phyloP scores from a whole-genome alignment of 768 basidiomycete species.

The Rhodotorula babjevae region DNA sequence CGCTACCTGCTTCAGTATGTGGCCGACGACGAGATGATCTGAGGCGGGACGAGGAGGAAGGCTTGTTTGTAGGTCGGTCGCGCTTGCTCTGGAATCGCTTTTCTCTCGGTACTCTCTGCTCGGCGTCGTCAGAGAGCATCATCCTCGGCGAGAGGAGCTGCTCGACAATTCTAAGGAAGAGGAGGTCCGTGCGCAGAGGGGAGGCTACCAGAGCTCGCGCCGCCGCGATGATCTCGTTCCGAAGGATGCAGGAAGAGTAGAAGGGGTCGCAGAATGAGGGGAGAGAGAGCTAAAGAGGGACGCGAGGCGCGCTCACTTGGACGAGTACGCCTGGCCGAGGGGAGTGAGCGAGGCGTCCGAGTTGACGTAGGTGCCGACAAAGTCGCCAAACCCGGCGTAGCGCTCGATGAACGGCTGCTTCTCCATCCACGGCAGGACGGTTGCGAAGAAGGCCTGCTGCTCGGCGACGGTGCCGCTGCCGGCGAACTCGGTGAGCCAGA shows the following conservation, averaged over 20 bases:
- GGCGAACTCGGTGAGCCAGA: slow-evolving; percentile 28
- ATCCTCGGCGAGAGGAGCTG: no score
- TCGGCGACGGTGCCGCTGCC: slow-evolving; percentile 20
- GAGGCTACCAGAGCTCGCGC: no score
- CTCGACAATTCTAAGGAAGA: no score
- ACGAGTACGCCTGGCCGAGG: slow-evolving; percentile 5
- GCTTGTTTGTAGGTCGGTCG: neutral
- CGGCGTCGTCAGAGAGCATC: no score
- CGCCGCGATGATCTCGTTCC: no score
- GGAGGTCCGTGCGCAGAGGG: no score
- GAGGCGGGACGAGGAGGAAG: no score
- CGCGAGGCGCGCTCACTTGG: no score
- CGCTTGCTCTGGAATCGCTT: neutral
- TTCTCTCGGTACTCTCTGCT: no score
- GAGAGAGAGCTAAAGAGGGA: no score
- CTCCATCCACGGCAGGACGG: slow-evolving; percentile 28
- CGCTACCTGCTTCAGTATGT: slow-evolving; percentile 5
- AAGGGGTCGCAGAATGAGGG: no score
- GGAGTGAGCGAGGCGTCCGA: neutral
- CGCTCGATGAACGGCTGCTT: slow-evolving; percentile 23
- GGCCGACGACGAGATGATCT: slow-evolving; percentile 2
- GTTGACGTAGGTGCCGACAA: slow-evolving; percentile 15
- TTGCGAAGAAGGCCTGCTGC: slow-evolving; percentile 31
- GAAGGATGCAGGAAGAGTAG: no score
- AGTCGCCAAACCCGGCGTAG: slow-evolving; percentile 31